Evolutionary conservation across 2,329 filamentous ascomycete species (phyloP).

Genomic region (Stylonectria norvegica): DNA sequence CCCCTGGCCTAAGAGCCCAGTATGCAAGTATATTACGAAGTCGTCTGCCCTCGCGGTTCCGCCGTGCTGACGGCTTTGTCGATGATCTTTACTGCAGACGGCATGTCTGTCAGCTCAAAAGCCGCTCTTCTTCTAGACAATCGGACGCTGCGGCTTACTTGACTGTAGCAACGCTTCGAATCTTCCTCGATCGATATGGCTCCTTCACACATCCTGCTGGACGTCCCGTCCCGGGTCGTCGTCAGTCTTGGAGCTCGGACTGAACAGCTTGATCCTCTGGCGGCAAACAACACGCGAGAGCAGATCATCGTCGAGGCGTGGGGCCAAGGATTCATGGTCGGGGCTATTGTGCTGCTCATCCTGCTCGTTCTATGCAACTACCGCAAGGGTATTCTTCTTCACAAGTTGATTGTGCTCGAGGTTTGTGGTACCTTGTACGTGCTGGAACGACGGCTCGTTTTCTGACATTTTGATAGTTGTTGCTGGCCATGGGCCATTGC

Average conservation of each 20-base stretch:
- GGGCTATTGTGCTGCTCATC: constrained; percentile 10
- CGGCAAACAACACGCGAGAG: constrained; percentile 2
- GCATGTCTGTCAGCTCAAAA: neutral
- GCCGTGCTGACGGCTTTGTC: neutral
- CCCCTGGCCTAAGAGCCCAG: no score
- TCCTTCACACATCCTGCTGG: neutral
- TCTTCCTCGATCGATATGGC: no score
- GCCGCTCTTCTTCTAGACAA: neutral
- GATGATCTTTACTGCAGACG: neutral
- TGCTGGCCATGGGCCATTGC: constrained; percentile 10
- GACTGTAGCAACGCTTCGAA: neutral
- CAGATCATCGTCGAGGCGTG: constrained; percentile 13
- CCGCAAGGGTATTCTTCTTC: constrained; percentile 11
- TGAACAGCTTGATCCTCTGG: neutral
- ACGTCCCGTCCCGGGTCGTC: neutral
- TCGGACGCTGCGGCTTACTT: neutral
- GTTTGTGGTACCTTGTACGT: neutral
- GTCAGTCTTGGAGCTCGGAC: neutral
- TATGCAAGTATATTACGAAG: no score
- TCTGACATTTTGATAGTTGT: neutral
- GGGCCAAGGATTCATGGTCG: constrained; percentile 13
- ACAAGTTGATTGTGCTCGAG: constrained; percentile 17
- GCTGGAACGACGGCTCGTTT: neutral
- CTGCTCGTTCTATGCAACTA: constrained; percentile 15
- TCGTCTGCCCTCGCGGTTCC: neutral